Percentiles rank a stretch among this genome's conserved stretches.
Evolutionary conservation across 1,139 yeast genomes (phyloP).

Genomic region (Geotrichum klebahnii): DNA sequence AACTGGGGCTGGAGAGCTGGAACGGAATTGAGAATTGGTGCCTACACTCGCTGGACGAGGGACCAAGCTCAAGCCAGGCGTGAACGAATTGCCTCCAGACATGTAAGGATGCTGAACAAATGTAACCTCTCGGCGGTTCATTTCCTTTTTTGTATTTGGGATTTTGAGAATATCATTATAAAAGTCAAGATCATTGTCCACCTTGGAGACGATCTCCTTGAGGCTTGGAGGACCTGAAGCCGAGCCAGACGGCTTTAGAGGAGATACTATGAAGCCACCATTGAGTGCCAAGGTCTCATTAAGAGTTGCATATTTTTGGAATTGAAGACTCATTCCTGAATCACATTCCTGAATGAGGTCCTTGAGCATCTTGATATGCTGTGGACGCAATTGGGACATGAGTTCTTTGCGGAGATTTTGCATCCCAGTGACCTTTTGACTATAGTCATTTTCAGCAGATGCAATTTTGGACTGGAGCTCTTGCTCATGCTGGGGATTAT

Average conservation of each 20-base stretch:
- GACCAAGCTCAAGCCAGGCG: neutral
- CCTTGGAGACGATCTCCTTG: conserved; percentile 67
- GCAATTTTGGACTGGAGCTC: conserved; percentile 78
- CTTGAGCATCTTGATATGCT: conserved; percentile 64
- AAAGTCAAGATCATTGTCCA: conserved; percentile 79
- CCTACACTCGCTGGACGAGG: neutral
- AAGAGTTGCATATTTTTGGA: conserved; percentile 84
- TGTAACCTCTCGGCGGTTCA: conserved; percentile 48
- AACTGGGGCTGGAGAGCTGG: conserved; percentile 11
- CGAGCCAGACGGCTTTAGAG: conserved; percentile 48
- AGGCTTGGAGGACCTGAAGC: conserved; percentile 64
- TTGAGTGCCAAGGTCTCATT: conserved; percentile 79
- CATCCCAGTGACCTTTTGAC: conserved; percentile 67
- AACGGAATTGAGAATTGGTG: neutral
- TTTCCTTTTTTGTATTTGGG: conserved; percentile 30
- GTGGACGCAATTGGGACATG: conserved; percentile 70
- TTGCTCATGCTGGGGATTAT: conserved; percentile 88
- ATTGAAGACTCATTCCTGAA: conserved; percentile 79
- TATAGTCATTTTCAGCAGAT: conserved; percentile 79
- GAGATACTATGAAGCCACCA: conserved; percentile 77
- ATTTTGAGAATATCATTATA: conserved; percentile 57
- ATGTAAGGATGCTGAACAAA: conserved; percentile 75
- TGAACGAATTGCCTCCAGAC: conserved; percentile 24
- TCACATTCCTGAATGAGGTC: conserved; percentile 81
- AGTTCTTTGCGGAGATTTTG: conserved; percentile 72